Evolutionary conservation across 202 grass and related monocot genomes (phyloP).

Genomic region (Schoenoplectus tabernaemontani): DNA sequence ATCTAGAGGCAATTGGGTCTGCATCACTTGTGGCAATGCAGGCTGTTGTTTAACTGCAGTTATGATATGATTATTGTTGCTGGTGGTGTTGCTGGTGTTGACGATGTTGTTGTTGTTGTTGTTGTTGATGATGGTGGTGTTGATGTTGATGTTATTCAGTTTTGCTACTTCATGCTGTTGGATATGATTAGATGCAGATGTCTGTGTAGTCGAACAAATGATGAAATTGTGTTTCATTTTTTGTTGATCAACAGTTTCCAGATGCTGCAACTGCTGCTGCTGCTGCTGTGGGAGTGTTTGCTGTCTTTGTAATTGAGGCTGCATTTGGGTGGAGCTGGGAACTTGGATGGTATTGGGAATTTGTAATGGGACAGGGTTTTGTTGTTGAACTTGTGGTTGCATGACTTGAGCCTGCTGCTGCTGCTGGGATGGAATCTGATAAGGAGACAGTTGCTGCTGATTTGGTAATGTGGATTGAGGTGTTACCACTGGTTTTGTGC

Average conservation of each 20-base stretch:
- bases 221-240: constrained; percentile 42
- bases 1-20: constrained; percentile 55
- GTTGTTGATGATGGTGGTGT: not conserved
- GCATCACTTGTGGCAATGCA: constrained; percentile 35
- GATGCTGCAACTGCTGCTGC: constrained; percentile 30
- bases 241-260: constrained; percentile 57
- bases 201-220: constrained; percentile 31
- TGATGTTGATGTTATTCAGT: constrained; percentile 30
- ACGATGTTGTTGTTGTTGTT: not conserved
- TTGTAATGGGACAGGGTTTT: constrained; percentile 50
- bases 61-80: constrained; percentile 26
- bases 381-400: constrained; percentile 54
- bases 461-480: constrained; percentile 31
- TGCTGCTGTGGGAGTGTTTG: constrained; percentile 42
- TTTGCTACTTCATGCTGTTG: constrained; percentile 63
- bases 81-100: too few species aligned
- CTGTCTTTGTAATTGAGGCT: constrained; percentile 55
- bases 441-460: constrained; percentile 43
- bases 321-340: constrained; percentile 41
- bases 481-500: constrained; percentile 39
- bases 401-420: constrained; percentile 37
- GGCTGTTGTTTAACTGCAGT: constrained; percentile 46
- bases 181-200: constrained; percentile 52
- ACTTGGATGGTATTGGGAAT: constrained; percentile 40
- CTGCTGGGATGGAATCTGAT: constrained; percentile 45